phyloP scores from a whole-genome alignment of 192 early-diverging fungal genomes.

The Phlyctochytrium planicorne region DNA sequence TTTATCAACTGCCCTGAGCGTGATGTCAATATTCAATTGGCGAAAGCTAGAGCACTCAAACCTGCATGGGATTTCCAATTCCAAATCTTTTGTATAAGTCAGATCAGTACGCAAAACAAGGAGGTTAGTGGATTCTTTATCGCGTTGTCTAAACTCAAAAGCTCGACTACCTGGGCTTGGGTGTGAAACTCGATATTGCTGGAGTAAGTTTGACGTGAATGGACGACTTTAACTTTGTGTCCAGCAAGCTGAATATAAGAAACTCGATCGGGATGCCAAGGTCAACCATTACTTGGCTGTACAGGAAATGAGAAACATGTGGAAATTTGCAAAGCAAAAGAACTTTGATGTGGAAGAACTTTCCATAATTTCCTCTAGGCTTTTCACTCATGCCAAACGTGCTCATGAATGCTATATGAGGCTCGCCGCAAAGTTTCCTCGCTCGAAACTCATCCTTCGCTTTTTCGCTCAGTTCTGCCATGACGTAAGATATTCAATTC shows the following conservation, averaged over 20 bases:
- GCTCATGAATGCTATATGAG: constrained; percentile 11
- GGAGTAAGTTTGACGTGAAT: constrained; percentile 2
- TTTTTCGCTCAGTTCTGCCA: constrained; percentile 18
- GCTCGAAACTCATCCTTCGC: constrained; percentile 3
- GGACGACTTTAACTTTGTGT: background rate
- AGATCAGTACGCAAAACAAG: constrained; percentile 7
- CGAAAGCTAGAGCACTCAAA: background rate
- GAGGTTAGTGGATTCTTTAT: background rate
- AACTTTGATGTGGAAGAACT: constrained; percentile 12
- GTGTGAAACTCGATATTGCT: constrained; percentile 4
- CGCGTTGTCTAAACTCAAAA: background rate
- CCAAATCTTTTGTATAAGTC: constrained; percentile 15
- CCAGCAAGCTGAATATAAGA: constrained; percentile 13
- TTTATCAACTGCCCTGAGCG: background rate
- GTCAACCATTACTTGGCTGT: constrained; percentile 11
- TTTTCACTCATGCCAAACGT: constrained; percentile 5
- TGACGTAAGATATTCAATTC: background rate
- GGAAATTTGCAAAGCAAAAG: constrained; percentile 9
- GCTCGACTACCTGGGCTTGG: background rate
- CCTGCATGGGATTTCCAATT: constrained; percentile 13
- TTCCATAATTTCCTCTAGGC: background rate
- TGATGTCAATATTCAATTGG: background rate
- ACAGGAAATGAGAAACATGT: constrained; percentile 12
- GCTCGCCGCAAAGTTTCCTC: constrained; percentile 16
- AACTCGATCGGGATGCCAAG: constrained; percentile 18